Percentiles rank a stretch among this genome's conserved stretches.
phyloP scores from a whole-genome alignment of 164 flowering plant genomes.

The Nymphaea colorata region DNA sequence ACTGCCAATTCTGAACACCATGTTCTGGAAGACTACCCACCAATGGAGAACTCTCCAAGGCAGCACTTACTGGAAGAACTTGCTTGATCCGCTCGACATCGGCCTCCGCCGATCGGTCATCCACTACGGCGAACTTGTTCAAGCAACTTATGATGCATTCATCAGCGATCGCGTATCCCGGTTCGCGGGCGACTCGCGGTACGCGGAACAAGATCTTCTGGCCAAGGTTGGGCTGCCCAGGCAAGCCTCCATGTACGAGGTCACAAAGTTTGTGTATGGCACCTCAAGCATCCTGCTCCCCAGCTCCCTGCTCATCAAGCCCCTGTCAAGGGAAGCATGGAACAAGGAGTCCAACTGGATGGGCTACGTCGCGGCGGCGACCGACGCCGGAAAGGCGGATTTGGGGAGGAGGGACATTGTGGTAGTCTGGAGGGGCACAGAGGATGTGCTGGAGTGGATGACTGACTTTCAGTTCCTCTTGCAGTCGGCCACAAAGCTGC shows the following conservation, averaged over 20 bases:
- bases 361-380: constrained; percentile 49
- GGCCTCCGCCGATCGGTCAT: constrained; percentile 41
- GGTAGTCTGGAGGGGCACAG: constrained; percentile 39
- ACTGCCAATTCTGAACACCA: not conserved
- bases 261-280: constrained; percentile 35
- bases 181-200: constrained; percentile 27
- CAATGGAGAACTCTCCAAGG: constrained; percentile 44
- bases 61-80: constrained; percentile 31
- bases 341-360: constrained; percentile 37
- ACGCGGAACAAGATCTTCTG: constrained; percentile 18
- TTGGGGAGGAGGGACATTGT: constrained; percentile 41
- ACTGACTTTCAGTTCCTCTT: constrained; percentile 22
- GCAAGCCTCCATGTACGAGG: constrained; percentile 16
- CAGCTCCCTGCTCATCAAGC: constrained; percentile 21
- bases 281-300: constrained; percentile 23
- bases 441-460: constrained; percentile 24
- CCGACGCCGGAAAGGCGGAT: constrained; percentile 31
- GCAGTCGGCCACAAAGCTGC: constrained; percentile 14
- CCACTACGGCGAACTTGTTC: constrained; percentile 34
- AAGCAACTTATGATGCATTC: constrained; percentile 34
- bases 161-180: constrained; percentile 22
- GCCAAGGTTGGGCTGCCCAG: constrained; percentile 16
- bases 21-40: not conserved
- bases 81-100: constrained; percentile 45
- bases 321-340: constrained; percentile 35